Evolutionary conservation across 371 early-diverging fungal genomes (phyloP).

Genomic region (Dipsacomyces acuminosporus): DNA sequence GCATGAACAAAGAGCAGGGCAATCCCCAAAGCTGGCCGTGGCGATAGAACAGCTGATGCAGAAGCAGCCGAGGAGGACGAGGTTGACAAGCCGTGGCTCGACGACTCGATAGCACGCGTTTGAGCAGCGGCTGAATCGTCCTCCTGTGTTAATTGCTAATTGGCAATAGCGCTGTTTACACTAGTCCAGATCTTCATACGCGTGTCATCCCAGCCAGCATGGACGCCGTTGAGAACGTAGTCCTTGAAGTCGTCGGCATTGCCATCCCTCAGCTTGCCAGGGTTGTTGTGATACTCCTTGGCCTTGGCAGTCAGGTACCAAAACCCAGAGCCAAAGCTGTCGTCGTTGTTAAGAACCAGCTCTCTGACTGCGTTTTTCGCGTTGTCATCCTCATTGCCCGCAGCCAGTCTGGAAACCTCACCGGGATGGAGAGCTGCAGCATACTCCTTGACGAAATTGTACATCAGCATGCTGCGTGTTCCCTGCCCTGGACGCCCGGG

Average conservation of each 20-base stretch:
- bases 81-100: too few relatives aligned
- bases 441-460: constrained; percentile 21
- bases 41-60: too few relatives aligned
- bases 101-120: too few relatives aligned
- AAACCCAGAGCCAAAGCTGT: constrained; percentile 45
- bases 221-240: constrained; percentile 24
- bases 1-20: too few relatives aligned
- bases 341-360: constrained; percentile 33
- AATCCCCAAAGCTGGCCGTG: too few relatives aligned
- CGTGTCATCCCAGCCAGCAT: constrained; percentile 22
- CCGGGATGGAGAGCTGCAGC: constrained; percentile 23
- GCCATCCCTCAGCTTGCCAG: constrained; percentile 23
- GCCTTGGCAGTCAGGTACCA: constrained; percentile 32
- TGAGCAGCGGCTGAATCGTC: too few relatives aligned
- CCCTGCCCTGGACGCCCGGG: constrained; percentile 42
- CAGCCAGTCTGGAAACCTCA: constrained; percentile 1
- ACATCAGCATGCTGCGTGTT: constrained; percentile 34
- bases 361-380: constrained; percentile 21
- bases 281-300: constrained; percentile 10
- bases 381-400: not conserved
- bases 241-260: constrained; percentile 38
- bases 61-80: too few relatives aligned
- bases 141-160: too few relatives aligned
- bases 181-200: constrained; percentile 24
- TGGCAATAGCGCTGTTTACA: constrained; percentile 11